Base-by-base conservation (phyloP, 2,329 filamentous ascomycete species). In the Cladosporium sp. region DNA sequence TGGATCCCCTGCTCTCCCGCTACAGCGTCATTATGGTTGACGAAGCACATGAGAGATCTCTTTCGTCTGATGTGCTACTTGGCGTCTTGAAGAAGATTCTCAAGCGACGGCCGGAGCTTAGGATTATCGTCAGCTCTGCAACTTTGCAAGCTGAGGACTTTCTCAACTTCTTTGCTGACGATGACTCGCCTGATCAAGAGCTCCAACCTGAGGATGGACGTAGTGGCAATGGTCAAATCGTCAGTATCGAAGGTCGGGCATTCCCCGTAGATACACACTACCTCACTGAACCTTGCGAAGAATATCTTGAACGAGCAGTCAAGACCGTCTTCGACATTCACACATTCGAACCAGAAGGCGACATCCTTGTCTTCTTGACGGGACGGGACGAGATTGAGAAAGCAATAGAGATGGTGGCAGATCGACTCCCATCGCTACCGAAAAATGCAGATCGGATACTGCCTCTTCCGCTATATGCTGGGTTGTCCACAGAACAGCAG, bases 1-100 rank as follows among this genome's bases (percentile, higher is more conserved):
- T 97, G 3, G 94, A 99, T 73, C 94, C 94, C 12, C 76, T 97
- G 3, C 76, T 99, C 37, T 94, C 90, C 19, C 84, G 91, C 11
- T 99, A 99, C 72, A 95, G 92, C 0, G 88, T 96, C 45, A 90
- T 99, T 67, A 97, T 99, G 91, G 89, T 99, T 7, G 94, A 99
- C 70, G 93, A 97, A 75, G 94, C 93, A 6, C 94, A 99, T 71
- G 93, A 97, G 74, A 83, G 94, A 56, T 96, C 92, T 51, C 83
- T 97, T 60, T 95, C 90, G 72, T 96, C 92, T 0, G 94, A 99
- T 70, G 84, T 99, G 12, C 80, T 97, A 7, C 82, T 99, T 3
- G 93, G 94, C 0, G 78, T 97, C 14, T 75, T 99, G 39, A 97
- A 96, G 73, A 97, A 97, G 73, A 93, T 99, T 52, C 78, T 85